A percentile compares a stretch with the other conserved stretches of the same genome.
phyloP scores from a whole-genome alignment of 306 rosid species.

The Hylodesmum podocarpum region DNA sequence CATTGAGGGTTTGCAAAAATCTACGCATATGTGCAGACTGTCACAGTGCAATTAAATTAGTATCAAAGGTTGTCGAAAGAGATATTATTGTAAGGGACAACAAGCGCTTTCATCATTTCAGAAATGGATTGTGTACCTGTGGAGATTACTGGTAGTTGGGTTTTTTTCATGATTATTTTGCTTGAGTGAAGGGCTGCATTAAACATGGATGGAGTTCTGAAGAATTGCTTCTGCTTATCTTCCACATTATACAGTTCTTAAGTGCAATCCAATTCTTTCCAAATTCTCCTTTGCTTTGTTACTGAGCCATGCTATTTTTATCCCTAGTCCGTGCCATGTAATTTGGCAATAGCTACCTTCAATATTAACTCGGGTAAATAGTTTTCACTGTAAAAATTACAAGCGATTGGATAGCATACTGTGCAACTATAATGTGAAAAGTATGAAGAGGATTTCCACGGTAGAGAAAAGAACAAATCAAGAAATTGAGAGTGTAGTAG shows the following conservation, averaged over 20 bases:
- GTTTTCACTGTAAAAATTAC: background rate
- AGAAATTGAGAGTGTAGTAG: too few relatives aligned
- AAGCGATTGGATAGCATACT: background rate
- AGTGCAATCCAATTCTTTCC: background rate
- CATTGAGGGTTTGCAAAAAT: constrained; percentile 67
- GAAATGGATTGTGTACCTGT: constrained; percentile 70
- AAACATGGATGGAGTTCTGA: background rate
- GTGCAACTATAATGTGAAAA: background rate
- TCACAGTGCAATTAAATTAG: constrained; percentile 75
- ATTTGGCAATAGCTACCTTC: background rate
- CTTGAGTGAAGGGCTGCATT: constrained; percentile 1
- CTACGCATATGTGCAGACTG: constrained; percentile 80
- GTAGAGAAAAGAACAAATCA: background rate
- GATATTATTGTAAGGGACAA: constrained; percentile 79
- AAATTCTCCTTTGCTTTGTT: background rate
- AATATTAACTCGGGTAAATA: background rate
- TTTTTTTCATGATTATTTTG: background rate
- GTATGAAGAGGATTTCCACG: background rate
- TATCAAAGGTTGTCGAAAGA: constrained; percentile 60
- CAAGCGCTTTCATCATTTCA: constrained; percentile 84
- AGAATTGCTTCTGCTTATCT: background rate
- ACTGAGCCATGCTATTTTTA: background rate
- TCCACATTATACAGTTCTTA: background rate
- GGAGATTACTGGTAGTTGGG: constrained; percentile 74
- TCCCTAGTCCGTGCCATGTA: background rate